Evolutionary conservation across 169 alveolate species (phyloP).

Genomic region (Cryptosporidium sp.): DNA sequence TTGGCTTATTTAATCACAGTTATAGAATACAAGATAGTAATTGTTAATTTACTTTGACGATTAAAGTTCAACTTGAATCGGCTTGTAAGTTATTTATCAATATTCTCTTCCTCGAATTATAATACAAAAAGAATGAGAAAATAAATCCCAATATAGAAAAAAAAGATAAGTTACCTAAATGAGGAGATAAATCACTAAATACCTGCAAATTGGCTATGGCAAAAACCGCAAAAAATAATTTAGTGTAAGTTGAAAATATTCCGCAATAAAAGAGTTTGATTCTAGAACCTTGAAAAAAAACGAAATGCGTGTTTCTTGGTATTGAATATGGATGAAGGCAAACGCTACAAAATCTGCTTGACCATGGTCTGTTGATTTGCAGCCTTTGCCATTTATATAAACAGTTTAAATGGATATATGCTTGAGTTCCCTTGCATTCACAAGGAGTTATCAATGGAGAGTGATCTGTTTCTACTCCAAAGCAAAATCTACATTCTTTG

Average conservation of each 20-base stretch:
- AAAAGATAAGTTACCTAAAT: neutral
- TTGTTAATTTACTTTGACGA: neutral
- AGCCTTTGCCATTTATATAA: conserved; percentile 84
- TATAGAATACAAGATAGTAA: neutral
- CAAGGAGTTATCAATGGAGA: conserved; percentile 87
- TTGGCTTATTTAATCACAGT: neutral
- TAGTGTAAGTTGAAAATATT: neutral
- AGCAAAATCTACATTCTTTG: conserved; percentile 57
- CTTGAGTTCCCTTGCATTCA: conserved; percentile 87
- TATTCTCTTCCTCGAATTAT: neutral
- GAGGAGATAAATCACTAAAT: neutral
- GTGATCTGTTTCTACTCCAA: conserved; percentile 72
- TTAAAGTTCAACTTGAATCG: neutral
- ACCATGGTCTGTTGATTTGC: conserved; percentile 50
- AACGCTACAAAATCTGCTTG: conserved; percentile 36
- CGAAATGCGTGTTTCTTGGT: neutral
- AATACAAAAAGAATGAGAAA: neutral
- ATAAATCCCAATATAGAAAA: neutral
- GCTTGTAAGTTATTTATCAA: neutral
- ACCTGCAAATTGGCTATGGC: neutral
- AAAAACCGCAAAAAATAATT: conserved; percentile 1
- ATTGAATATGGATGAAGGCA: conserved; percentile 33
- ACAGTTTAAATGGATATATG: conserved; percentile 87
- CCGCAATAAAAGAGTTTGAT: neutral
- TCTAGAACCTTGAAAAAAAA: neutral